Evolutionary conservation across 352 stramenopile genomes (phyloP).

Genomic region (Phytopythium ostracodes): DNA sequence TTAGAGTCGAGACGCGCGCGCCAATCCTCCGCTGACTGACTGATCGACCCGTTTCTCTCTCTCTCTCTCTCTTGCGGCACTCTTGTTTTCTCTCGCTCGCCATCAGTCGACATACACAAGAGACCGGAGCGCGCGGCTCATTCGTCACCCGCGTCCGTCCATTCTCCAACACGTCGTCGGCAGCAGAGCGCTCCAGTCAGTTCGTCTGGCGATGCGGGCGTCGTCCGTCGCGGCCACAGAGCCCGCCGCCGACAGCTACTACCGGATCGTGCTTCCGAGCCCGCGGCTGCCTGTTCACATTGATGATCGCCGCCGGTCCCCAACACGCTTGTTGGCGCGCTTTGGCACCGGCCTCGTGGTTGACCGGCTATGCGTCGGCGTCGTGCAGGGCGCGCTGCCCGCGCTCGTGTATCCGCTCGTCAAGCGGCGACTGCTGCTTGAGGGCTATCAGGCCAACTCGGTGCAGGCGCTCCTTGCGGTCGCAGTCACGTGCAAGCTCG

Average conservation of each 20-base stretch:
- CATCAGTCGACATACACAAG: neutral
- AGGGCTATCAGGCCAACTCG: constrained; percentile 66
- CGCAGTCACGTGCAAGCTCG: constrained; percentile 65
- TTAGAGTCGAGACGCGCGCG: neutral
- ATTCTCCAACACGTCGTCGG: neutral
- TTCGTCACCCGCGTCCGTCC: neutral
- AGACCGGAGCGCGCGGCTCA: neutral
- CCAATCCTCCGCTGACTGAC: neutral
- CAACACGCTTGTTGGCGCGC: neutral
- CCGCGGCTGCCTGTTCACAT: neutral
- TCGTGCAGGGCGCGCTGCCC: constrained; percentile 64
- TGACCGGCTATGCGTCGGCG: constrained; percentile 66
- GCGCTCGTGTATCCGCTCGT: constrained; percentile 73
- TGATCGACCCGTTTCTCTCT: too few relatives aligned
- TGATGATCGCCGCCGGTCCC: neutral
- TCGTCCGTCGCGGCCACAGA: neutral
- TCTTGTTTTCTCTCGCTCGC: neutral
- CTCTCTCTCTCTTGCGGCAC: neutral
- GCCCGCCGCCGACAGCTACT: constrained; percentile 1
- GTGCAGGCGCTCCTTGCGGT: constrained; percentile 54
- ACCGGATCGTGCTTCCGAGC: neutral
- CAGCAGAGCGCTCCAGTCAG: neutral
- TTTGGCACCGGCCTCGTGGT: constrained; percentile 28
- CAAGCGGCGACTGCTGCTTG: constrained; percentile 59
- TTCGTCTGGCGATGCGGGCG: neutral